These are phyloP conservation scores for Trichocomaceae sp. DNA, from an alignment of 2,329 filamentous ascomycete genomes.

Conservation along the genomic window DNA sequence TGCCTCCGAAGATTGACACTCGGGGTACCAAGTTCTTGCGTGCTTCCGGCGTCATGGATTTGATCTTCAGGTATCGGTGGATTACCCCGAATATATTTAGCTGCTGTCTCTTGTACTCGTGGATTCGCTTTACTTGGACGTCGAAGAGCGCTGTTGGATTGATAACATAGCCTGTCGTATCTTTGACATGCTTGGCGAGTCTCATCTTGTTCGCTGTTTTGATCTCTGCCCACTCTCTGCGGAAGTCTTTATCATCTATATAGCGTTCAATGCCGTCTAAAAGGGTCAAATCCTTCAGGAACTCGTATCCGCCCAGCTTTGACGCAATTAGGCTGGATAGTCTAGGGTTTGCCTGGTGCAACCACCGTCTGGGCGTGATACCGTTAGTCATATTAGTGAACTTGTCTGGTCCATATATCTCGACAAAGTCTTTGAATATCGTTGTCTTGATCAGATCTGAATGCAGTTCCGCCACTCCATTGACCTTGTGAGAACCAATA, in stretches of 20 bases:
- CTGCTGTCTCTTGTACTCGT: constrained; percentile 98
- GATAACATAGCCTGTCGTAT: constrained; percentile 69
- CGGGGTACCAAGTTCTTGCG: constrained; percentile 79
- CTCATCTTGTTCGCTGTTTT: constrained; percentile 94
- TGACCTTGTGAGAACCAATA: constrained; percentile 98
- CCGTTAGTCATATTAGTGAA: constrained; percentile 99
- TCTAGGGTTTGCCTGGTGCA: constrained; percentile 93
- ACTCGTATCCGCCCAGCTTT: constrained; percentile 75
- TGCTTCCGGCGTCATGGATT: constrained; percentile 74
- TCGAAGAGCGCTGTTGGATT: constrained; percentile 88
- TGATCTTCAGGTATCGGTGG: constrained; percentile 84
- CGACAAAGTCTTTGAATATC: constrained; percentile 99
- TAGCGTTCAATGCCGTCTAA: constrained; percentile 80
- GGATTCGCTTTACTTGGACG: constrained; percentile 97
- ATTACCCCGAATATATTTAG: constrained; percentile 99
- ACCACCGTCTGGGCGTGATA: constrained; percentile 90
- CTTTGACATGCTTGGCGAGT: constrained; percentile 85
- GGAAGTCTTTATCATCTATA: constrained; percentile 80
- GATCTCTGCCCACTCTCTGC: constrained; percentile 91
- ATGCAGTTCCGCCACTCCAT: constrained; percentile 94
- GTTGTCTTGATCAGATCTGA: constrained; percentile 97
- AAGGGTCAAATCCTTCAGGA: constrained; percentile 82
- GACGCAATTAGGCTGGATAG: constrained; percentile 87
- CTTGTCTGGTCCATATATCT: constrained; percentile 90
- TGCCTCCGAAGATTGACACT: constrained; percentile 94